Evolutionary conservation across 192 early-diverging fungal species (phyloP).

Genomic region (Gamsiella multidivaricata): DNA sequence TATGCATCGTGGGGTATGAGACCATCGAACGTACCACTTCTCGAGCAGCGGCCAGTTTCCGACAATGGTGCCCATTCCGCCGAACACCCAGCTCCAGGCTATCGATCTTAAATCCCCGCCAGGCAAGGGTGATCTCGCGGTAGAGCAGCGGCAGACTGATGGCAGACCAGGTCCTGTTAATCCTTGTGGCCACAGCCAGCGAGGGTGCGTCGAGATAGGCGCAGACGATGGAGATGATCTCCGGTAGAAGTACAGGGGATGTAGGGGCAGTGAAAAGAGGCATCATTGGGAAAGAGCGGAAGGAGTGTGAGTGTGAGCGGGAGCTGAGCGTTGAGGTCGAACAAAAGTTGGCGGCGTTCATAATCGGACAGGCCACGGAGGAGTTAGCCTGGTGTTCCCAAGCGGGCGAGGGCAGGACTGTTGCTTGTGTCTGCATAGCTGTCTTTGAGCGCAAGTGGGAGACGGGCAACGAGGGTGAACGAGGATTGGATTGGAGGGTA

Average conservation of each 20-base stretch:
- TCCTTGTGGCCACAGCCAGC: slow-evolving; percentile 8
- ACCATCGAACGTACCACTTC: slow-evolving; percentile 18
- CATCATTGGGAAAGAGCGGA: neutral
- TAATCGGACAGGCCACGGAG: too few species aligned
- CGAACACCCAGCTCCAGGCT: slow-evolving; percentile 29
- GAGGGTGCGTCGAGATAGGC: slow-evolving; percentile 5
- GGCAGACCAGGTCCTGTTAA: slow-evolving; percentile 13
- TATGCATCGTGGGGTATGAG: too few species aligned
- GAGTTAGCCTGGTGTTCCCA: too few species aligned
- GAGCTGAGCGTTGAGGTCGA: too few species aligned
- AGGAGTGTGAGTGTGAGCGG: neutral
- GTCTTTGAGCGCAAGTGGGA: too few species aligned
- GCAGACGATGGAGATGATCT: slow-evolving; percentile 12
- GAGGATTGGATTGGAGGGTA: too few species aligned
- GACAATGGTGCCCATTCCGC: slow-evolving; percentile 11
- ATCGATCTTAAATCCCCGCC: slow-evolving; percentile 14
- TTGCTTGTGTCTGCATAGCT: too few species aligned
- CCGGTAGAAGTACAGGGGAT: slow-evolving; percentile 18
- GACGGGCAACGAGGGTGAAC: too few species aligned
- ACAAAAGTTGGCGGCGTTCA: too few species aligned
- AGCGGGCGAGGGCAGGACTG: too few species aligned
- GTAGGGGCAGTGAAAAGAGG: neutral
- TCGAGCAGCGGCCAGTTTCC: neutral
- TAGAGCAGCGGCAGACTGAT: slow-evolving; percentile 24
- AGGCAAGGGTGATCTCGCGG: slow-evolving; percentile 4